Conservation (phyloP, 1,284 basidiomycete species). For the Hemileia vastatrix region DNA sequence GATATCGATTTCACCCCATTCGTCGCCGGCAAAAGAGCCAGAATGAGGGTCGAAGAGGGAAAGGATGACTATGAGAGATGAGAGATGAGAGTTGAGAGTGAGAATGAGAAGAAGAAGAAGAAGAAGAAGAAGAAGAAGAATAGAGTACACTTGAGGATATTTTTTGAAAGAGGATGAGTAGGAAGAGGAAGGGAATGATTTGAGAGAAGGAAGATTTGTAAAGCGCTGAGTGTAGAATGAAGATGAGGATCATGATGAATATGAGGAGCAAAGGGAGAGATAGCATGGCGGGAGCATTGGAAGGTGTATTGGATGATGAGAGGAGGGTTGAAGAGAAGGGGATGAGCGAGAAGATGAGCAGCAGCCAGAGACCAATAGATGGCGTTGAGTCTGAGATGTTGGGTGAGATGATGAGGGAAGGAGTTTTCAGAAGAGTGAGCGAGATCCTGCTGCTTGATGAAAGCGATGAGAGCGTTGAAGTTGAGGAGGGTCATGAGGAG, state of each 20-base stretch:
- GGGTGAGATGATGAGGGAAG: conserved; percentile 81
- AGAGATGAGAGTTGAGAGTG: not conserved
- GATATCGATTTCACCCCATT: conserved; percentile 81
- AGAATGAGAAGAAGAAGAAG: conserved; percentile 8
- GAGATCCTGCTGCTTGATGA: too few relatives aligned
- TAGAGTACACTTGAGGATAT: not conserved
- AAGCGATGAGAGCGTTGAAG: too few relatives aligned
- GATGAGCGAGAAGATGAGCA: conserved; percentile 64
- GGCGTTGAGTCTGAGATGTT: conserved; percentile 89
- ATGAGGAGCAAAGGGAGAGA: conserved; percentile 65
- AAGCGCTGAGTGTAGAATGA: conserved; percentile 72
- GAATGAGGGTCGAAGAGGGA: conserved; percentile 65
- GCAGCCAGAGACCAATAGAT: conserved; percentile 94
- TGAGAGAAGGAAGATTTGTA: conserved; percentile 75
- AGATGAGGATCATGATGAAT: conserved; percentile 89
- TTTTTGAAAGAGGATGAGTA: conserved; percentile 10
- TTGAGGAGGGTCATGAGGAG: too few relatives aligned
- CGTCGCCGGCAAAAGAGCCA: conserved; percentile 81
- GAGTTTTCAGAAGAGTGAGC: too few relatives aligned
- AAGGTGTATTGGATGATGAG: not conserved
- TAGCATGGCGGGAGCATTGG: not conserved
- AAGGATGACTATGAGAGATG: conserved; percentile 56
- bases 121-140: not conserved
- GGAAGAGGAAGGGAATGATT: not conserved
- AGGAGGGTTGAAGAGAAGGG: conserved; percentile 40